Conservation (phyloP, 108 stramenopile genomes). For the Cafeteria roenbergensis region DNA sequence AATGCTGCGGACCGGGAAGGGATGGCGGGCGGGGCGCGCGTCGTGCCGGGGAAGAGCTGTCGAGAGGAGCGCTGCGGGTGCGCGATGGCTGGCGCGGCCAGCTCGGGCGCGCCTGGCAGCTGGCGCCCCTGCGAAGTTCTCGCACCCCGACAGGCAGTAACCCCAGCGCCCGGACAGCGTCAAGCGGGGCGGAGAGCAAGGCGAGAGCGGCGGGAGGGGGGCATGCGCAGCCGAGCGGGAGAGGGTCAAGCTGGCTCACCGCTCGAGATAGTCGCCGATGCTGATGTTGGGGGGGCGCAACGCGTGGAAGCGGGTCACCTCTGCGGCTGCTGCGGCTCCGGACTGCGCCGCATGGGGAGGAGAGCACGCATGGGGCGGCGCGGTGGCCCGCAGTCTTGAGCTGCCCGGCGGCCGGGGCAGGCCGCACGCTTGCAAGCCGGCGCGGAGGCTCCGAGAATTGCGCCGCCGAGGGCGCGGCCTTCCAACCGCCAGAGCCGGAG, state of each 20-base stretch:
- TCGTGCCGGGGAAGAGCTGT: neutral
- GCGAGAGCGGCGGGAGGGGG: no score
- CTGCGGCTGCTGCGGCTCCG: neutral
- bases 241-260: conserved; percentile 9
- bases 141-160: neutral
- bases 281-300: conserved; percentile 75
- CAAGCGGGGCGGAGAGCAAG: neutral
- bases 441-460: no score
- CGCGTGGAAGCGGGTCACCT: conserved; percentile 83
- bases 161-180: neutral
- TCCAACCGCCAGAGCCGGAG: no score
- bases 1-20: conserved; percentile 29
- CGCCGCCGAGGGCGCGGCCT: no score
- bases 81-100: no score
- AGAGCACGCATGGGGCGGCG: no score
- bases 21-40: neutral
- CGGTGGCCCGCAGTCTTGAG: no score
- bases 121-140: neutral
- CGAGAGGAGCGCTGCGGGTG: no score
- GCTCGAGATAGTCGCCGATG: conserved; percentile 73
- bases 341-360: conserved; percentile 1
- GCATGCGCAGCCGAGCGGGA: neutral
- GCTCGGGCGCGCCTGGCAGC: neutral
- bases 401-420: no score
- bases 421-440: no score